phyloP scores from a whole-genome alignment of 2,329 filamentous ascomycete genomes.

The Chaetomiaceae sp. region DNA sequence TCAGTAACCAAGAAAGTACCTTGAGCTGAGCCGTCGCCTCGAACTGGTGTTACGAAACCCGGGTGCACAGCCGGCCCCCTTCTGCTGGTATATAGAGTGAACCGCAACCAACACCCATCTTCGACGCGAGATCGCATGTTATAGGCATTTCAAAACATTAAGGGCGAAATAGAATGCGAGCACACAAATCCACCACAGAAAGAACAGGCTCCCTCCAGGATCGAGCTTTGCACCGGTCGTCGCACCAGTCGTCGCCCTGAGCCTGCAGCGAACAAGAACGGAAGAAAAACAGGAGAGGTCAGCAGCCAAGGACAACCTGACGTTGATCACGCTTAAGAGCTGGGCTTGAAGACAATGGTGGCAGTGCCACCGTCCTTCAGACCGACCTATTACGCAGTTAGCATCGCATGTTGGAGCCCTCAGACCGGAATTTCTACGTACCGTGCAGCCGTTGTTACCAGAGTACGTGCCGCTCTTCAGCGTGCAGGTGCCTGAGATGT shows the following conservation, averaged over 20 bases:
- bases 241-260: constrained; percentile 1
- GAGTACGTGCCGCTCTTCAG: constrained; percentile 59
- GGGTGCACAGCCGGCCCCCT: not conserved
- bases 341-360: constrained; percentile 37
- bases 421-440: constrained; percentile 45
- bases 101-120: constrained; percentile 1
- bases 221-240: not conserved
- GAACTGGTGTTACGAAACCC: not conserved
- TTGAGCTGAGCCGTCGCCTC: not conserved
- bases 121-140: constrained; percentile 16
- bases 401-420: not conserved
- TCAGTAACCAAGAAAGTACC: no score
- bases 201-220: no score
- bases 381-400: constrained; percentile 35
- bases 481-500: constrained; percentile 53
- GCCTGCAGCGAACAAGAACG: constrained; percentile 4
- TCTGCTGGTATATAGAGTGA: not conserved
- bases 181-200: constrained; percentile 16
- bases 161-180: constrained; percentile 10
- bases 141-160: constrained; percentile 22
- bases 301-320: constrained; percentile 1
- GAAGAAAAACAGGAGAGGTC: constrained; percentile 7
- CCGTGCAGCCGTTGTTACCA: constrained; percentile 68
- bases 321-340: constrained; percentile 10
- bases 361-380: constrained; percentile 37